Percentiles rank a stretch among this genome's conserved stretches.
Conservation (phyloP, 306 rosid genomes). For the Ormosia emarginata region DNA sequence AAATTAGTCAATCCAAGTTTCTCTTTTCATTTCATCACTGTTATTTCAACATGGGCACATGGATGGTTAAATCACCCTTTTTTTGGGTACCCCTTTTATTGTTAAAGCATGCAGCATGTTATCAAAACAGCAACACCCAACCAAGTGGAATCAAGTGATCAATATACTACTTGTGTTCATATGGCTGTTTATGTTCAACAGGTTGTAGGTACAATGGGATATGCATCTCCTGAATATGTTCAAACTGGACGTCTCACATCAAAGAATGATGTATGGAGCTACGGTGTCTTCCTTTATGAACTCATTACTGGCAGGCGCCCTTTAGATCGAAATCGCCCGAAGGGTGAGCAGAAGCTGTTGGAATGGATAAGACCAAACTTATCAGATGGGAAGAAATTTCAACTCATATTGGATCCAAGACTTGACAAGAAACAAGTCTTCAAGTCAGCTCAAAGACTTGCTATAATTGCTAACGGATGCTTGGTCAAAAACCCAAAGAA, state of each 20-base stretch:
- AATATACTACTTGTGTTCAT: constrained; percentile 18
- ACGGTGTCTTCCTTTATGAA: constrained; percentile 91
- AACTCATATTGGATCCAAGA: constrained; percentile 77
- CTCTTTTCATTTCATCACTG: neutral
- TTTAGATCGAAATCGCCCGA: constrained; percentile 81
- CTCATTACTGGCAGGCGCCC: constrained; percentile 94
- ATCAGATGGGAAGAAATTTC: constrained; percentile 70
- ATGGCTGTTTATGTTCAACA: constrained; percentile 37
- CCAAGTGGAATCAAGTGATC: neutral
- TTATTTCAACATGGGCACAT: constrained; percentile 14
- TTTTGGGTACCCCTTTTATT: neutral
- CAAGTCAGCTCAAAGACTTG: constrained; percentile 70
- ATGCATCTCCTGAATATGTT: constrained; percentile 94
- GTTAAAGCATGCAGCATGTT: constrained; percentile 9
- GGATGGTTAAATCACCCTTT: neutral
- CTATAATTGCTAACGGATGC: constrained; percentile 75
- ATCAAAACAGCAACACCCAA: neutral
- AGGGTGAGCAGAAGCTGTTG: constrained; percentile 84
- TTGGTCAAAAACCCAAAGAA: constrained; percentile 69
- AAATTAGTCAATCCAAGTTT: neutral
- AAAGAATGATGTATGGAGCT: constrained; percentile 95
- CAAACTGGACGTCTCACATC: constrained; percentile 92
- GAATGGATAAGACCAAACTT: constrained; percentile 91
- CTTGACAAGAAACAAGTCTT: constrained; percentile 67
- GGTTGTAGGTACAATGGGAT: constrained; percentile 99